Conservation (phyloP, 768 basidiomycete species). For the Steccherinum ochraceum region DNA sequence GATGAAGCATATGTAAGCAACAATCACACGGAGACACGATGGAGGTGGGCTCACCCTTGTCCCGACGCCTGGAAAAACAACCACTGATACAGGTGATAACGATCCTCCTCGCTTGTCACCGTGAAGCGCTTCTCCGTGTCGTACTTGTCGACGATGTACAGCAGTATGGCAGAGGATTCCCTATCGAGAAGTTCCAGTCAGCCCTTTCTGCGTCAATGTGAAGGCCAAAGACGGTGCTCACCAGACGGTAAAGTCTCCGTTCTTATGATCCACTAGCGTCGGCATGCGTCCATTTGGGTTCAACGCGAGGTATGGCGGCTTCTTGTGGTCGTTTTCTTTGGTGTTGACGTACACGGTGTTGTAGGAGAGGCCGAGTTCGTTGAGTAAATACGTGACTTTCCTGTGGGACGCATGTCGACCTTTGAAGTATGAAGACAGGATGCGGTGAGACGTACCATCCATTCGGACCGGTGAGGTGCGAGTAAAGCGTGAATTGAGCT, state of each 20-base stretch:
- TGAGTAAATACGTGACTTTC: constrained; percentile 13
- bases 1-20: too few species aligned
- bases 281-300: constrained; percentile 27
- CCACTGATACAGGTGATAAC: constrained; percentile 26
- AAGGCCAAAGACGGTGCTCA: not conserved
- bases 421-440: not conserved
- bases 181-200: not conserved
- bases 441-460: constrained; percentile 4
- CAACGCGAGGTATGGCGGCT: constrained; percentile 10
- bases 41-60: constrained; percentile 8
- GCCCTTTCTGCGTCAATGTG: too few species aligned
- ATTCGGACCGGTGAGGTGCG: constrained; percentile 8
- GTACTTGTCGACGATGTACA: constrained; percentile 34
- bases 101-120: constrained; percentile 3
- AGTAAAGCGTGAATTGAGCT: constrained; percentile 15
- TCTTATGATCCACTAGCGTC: constrained; percentile 21
- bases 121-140: constrained; percentile 30
- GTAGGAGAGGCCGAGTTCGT: constrained; percentile 13
- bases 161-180: constrained; percentile 31
- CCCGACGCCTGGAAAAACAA: constrained; percentile 30
- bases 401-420: not conserved
- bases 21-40: not conserved
- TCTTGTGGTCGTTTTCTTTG: constrained; percentile 11
- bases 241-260: constrained; percentile 21
- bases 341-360: constrained; percentile 13